Evolutionary conservation across 352 stramenopile species (phyloP), one percentile per base, ranked within the genome.

Genomic region (Pythium angustatum): DNA sequence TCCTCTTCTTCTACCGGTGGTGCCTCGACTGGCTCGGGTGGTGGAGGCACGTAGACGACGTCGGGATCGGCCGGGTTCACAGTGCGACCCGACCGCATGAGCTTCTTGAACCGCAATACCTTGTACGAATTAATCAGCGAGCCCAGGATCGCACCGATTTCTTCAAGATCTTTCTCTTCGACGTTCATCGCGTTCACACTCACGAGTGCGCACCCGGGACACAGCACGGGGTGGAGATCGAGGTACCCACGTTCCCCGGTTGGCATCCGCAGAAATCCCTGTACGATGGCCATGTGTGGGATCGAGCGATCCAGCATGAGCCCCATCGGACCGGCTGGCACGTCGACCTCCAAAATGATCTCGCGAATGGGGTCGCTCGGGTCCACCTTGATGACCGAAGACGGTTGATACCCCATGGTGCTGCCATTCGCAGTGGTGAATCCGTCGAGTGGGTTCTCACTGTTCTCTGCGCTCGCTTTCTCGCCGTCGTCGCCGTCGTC

Each of bases 41-140:
- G 75, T 14, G 85, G 81, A 21, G 85, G 83, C 2, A 87, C 60
- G 50, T 94, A 95, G 31, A 83, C 80, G 55, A 90, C 72, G 58
- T 78, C 62, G n/a, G 90, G 62, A 19, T 81, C 88, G 24, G 83
- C 81, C 14, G 86, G 86, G 47, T 87, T 91, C n/a, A 83, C 85
- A 2, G 79, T 86, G 14, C 81, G 79, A 12, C 83, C 85, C 43
- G 77, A 72, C 30, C 80, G 85, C 73, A 92, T 93, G 14, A 93
- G 81, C 53, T 93, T 93, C 65, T 92, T 95, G 64, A 95, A 95
- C n/a, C 80, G 79, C 53, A 95, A 62, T 21, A 92, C 68, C 40
- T 93, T 91, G 19, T 76, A 73, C 31, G 73, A 69, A 11, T 76
- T 72, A 14, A 75, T 55, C 15, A 91, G 73, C 12, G 80, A 85